These are phyloP conservation scores for Solanum lycopersicoides DNA, from an alignment of 257 asterid species.

Conservation along the genomic window DNA sequence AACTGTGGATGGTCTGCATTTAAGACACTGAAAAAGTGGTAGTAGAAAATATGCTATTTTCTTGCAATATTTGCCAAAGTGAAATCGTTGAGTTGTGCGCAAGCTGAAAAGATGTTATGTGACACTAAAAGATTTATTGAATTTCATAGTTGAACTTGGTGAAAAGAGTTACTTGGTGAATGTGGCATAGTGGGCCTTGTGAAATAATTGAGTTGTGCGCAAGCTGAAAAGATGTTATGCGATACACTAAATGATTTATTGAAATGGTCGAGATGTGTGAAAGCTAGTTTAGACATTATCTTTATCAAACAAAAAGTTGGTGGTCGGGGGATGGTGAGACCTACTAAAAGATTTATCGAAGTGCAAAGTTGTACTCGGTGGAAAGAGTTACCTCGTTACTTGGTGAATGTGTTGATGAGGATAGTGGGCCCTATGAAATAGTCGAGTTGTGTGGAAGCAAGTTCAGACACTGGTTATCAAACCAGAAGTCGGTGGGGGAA, in stretches of 20 bases:
- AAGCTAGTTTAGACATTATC: neutral
- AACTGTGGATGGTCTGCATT: neutral
- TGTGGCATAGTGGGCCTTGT: neutral
- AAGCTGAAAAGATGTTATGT: neutral
- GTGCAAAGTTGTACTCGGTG: neutral
- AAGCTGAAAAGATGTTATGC: too few relatives aligned
- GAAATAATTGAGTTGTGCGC: neutral
- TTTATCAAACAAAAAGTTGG: neutral
- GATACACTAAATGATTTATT: neutral
- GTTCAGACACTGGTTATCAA: neutral
- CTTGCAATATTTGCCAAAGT: neutral
- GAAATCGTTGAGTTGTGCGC: neutral
- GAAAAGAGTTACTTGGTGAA: neutral
- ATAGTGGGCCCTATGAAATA: neutral
- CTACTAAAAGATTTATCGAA: neutral
- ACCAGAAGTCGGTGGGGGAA: neutral
- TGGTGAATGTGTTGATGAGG: neutral
- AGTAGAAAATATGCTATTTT: neutral
- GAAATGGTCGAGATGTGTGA: neutral
- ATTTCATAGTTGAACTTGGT: neutral
- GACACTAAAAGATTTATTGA: neutral
- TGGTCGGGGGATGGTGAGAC: neutral
- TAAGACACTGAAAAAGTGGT: neutral
- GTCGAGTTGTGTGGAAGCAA: too few relatives aligned
- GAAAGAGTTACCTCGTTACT: neutral